phyloP scores from a whole-genome alignment of 371 early-diverging fungal genomes.

The Sporodiniella umbellata region DNA sequence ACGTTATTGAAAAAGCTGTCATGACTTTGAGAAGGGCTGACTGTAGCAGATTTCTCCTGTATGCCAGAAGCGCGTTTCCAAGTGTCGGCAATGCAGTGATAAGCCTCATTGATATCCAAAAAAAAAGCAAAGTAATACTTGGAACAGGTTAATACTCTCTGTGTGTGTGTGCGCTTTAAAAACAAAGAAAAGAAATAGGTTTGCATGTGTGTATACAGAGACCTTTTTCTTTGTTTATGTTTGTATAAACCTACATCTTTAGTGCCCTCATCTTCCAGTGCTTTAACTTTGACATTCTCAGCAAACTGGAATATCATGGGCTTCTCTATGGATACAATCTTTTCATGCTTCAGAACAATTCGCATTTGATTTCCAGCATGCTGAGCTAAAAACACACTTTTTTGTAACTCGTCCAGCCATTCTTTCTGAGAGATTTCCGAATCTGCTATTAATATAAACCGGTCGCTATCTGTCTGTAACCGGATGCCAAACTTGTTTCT shows the following conservation, averaged over 20 bases:
- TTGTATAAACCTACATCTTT: constrained; percentile 48
- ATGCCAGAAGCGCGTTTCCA: constrained; percentile 3
- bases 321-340: constrained; percentile 52
- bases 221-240: constrained; percentile 36
- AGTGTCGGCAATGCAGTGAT: constrained; percentile 1
- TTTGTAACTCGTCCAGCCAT: constrained; percentile 61
- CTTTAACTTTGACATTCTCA: constrained; percentile 51
- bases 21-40: constrained; percentile 7
- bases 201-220: no score
- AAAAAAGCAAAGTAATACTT: constrained; percentile 74
- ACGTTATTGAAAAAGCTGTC: constrained; percentile 17
- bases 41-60: not conserved
- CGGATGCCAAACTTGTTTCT: constrained; percentile 50
- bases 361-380: constrained; percentile 63
- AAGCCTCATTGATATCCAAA: constrained; percentile 19
- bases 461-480: constrained; percentile 41
- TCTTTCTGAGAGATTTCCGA: constrained; percentile 46
- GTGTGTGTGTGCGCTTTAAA: no score
- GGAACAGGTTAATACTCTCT: not conserved
- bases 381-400: constrained; percentile 56
- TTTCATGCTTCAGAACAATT: constrained; percentile 50
- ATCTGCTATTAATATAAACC: constrained; percentile 45
- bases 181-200: no score
- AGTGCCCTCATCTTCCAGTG: constrained; percentile 37
- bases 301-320: constrained; percentile 52